Evolutionary conservation across 371 early-diverging fungal species (phyloP), one percentile per base, ranked within the genome.

Genomic region (Mortierella sp.): DNA sequence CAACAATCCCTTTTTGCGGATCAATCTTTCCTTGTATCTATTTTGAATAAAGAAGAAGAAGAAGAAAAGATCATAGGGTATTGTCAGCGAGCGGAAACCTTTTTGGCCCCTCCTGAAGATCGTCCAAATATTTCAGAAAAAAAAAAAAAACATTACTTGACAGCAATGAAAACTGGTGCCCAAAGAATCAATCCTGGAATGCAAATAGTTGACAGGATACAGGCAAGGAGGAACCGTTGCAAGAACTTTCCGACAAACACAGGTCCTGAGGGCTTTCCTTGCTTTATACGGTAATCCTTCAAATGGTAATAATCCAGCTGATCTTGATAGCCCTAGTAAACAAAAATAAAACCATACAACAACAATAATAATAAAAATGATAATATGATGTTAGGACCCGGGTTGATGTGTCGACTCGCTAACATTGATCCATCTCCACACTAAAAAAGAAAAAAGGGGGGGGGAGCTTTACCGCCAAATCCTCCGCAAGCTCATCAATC

Each of bases 281-380:
- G 79, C 21, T 65, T 65, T 47, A 79, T 79, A 15, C 79, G 79
- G 51, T 79, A 79, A 14, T 79, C 79, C 60, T 79, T 79, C 56
- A 79, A 66, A 18, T 60, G 59, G 14, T 72, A 72, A 50, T 72
- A 79, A 58, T 79, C 79, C 57, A 79, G 30, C 19, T 79, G 72
- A 50, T 79, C 70, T 69, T 79, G 79, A 48, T 79, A 79, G 30
- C 68, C 72, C 77, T 76, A 57, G 44, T 43, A 56, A 21, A 25
- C 28, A 15, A 25, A 7, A 9, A 15, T 15, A 16, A 28, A 6
- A 29, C 47, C 47, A 51, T n/a, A 14, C 16, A 50, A n/a, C 50
- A 50, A 21, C 50, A 50, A n/a, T 5, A 50, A n/a, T 46, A 16
- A 46, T 12, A 46, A 46, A 46, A 46, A 16, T 46, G 46, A 46